A percentile compares a stretch with the other conserved stretches of the same genome.
Conservation (phyloP, 176 grass and related monocot genomes). For the Paspalum notatum region DNA sequence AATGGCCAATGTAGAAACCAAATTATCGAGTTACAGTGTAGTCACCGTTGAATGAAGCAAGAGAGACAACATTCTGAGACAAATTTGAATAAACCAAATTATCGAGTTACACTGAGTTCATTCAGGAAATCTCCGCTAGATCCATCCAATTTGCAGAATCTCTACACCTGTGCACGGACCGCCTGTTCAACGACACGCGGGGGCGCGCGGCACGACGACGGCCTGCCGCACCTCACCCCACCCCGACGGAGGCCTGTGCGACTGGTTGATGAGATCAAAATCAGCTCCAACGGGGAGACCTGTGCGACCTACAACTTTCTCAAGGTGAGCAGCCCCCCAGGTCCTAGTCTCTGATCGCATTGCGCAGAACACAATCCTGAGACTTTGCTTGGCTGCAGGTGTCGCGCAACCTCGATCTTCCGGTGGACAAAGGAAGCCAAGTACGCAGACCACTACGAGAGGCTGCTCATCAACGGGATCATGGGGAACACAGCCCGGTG, state of each 20-base stretch:
- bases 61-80: not conserved
- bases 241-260: conserved; percentile 68
- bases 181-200: conserved; percentile 42
- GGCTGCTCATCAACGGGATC: conserved; percentile 77
- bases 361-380: not conserved
- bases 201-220: conserved; percentile 37
- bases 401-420: conserved; percentile 82
- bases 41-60: conserved; percentile 21
- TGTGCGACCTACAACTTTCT: conserved; percentile 94
- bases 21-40: not conserved
- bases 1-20: not conserved
- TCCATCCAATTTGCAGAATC: not conserved
- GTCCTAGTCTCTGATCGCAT: not conserved
- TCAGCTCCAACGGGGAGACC: conserved; percentile 70
- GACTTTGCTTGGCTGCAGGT: conserved; percentile 45
- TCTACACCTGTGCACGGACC: conserved; percentile 52
- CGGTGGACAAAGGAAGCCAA: conserved; percentile 84
- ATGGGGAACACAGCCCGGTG: conserved; percentile 73
- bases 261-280: conserved; percentile 69
- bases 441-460: conserved; percentile 87
- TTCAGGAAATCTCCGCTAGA: not conserved
- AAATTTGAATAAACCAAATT: conserved; percentile 18
- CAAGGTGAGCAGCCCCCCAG: conserved; percentile 50
- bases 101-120: not conserved
- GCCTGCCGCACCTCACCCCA: conserved; percentile 65